These are phyloP conservation scores for Debaryomyces udenii DNA, from an alignment of 1,139 yeast species.

Conservation along the genomic window DNA sequence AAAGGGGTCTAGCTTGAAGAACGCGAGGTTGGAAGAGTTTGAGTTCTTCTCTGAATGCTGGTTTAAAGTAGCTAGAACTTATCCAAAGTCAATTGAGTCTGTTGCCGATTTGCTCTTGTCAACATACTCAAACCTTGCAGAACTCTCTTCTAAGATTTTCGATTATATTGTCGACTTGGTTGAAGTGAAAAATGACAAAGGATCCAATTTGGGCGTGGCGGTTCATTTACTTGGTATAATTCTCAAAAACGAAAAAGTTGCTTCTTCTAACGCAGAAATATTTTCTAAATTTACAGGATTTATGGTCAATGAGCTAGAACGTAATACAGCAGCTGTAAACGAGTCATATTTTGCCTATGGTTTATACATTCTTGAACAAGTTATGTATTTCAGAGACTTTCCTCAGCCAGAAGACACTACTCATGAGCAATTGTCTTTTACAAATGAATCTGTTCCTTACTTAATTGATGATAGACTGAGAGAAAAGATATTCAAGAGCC, in stretches of 20 bases:
- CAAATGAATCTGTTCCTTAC: conserved; percentile 13
- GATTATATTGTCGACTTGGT: conserved; percentile 16
- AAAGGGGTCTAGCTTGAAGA: conserved; percentile 17
- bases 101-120: conserved; percentile 50
- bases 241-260: conserved; percentile 31
- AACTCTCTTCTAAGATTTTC: conserved; percentile 16
- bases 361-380: conserved; percentile 51
- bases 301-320: conserved; percentile 37
- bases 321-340: conserved; percentile 33
- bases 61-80: conserved; percentile 50
- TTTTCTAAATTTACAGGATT: conserved; percentile 40
- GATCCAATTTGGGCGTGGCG: conserved; percentile 35
- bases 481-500: conserved; percentile 41
- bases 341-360: conserved; percentile 55
- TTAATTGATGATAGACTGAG: conserved; percentile 32
- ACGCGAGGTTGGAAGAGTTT: conserved; percentile 33
- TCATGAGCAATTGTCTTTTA: conserved; percentile 12
- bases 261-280: conserved; percentile 10
- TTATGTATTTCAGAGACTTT: conserved; percentile 47
- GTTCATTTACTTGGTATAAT: conserved; percentile 52
- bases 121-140: conserved; percentile 12
- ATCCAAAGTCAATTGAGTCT: conserved; percentile 52
- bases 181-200: conserved; percentile 15
- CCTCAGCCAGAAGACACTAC: conserved; percentile 32
- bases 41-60: conserved; percentile 47